These are phyloP conservation scores for Aspergillus aculeatus DNA, from an alignment of 2,329 filamentous ascomycete genomes.

Conservation along the genomic window DNA sequence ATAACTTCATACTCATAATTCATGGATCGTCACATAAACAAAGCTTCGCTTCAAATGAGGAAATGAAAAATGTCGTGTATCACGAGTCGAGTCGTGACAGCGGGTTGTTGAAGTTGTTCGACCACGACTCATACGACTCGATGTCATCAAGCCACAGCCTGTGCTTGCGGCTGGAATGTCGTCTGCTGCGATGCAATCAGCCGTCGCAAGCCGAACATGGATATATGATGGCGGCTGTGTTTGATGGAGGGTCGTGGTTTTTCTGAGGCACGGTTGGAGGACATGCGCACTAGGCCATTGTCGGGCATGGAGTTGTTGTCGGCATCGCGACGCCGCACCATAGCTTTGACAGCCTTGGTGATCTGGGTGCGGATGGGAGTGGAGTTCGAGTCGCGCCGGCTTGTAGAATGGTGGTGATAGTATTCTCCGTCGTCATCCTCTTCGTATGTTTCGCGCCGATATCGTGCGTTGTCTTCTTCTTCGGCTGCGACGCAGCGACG, in stretches of 20 bases:
- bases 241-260: neutral
- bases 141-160: neutral
- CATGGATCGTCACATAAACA: neutral
- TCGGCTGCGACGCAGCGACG: constrained; percentile 14
- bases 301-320: neutral
- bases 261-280: neutral
- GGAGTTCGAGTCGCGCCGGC: neutral
- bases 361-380: constrained; percentile 11
- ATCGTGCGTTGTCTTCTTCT: constrained; percentile 11
- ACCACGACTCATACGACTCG: neutral
- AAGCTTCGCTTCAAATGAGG: neutral
- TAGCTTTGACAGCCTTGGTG: constrained; percentile 13
- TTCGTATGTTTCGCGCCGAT: neutral
- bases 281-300: neutral
- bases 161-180: neutral
- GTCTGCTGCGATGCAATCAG: neutral
- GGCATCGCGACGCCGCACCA: constrained; percentile 8
- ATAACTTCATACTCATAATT: neutral
- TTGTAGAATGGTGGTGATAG: neutral
- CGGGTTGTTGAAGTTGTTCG: neutral
- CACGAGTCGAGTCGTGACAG: no score
- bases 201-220: neutral
- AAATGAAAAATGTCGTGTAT: neutral
- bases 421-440: neutral
- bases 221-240: neutral